A percentile compares a stretch with the other conserved stretches of the same genome.
phyloP scores from a whole-genome alignment of 768 basidiomycete species.

The Suillus luteus region DNA sequence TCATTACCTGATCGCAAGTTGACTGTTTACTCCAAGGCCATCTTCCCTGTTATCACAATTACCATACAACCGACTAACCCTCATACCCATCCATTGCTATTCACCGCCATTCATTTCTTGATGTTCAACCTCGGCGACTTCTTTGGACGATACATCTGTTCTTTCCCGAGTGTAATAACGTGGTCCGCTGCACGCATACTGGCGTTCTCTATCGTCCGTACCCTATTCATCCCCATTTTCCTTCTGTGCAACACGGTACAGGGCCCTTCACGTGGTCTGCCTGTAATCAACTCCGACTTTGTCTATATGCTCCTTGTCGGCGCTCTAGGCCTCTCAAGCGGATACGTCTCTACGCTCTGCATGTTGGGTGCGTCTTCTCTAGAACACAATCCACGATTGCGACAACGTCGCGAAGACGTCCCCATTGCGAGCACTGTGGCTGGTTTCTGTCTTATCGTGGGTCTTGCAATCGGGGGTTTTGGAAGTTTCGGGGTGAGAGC shows the following conservation, averaged over 20 bases:
- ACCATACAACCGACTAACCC: conserved; percentile 70
- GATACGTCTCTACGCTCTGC: conserved; percentile 74
- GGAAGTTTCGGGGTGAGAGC: conserved; percentile 79
- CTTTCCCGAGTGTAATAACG: conserved; percentile 61
- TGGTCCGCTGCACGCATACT: conserved; percentile 71
- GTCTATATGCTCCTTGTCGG: conserved; percentile 75
- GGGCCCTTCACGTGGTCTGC: conserved; percentile 36
- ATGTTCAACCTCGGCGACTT: conserved; percentile 79
- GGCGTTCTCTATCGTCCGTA: conserved; percentile 64
- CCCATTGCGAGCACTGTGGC: conserved; percentile 84
- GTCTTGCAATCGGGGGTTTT: conserved; percentile 74
- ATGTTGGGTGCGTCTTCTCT: conserved; percentile 85
- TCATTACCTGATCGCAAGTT: conserved; percentile 11
- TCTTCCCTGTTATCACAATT: conserved; percentile 85
- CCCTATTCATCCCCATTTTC: conserved; percentile 83
- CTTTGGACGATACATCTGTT: conserved; percentile 66
- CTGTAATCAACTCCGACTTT: conserved; percentile 72
- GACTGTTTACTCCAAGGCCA: conserved; percentile 51
- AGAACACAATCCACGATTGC: conserved; percentile 74
- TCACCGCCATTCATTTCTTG: conserved; percentile 76
- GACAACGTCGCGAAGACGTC: conserved; percentile 72
- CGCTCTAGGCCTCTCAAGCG: conserved; percentile 74
- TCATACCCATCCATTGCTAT: conserved; percentile 73
- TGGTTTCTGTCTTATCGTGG: conserved; percentile 76
- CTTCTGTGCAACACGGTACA: conserved; percentile 79